These are phyloP conservation scores for Micromonas pusilla DNA, from an alignment of 139 green algal species.

Conservation along the genomic window DNA sequence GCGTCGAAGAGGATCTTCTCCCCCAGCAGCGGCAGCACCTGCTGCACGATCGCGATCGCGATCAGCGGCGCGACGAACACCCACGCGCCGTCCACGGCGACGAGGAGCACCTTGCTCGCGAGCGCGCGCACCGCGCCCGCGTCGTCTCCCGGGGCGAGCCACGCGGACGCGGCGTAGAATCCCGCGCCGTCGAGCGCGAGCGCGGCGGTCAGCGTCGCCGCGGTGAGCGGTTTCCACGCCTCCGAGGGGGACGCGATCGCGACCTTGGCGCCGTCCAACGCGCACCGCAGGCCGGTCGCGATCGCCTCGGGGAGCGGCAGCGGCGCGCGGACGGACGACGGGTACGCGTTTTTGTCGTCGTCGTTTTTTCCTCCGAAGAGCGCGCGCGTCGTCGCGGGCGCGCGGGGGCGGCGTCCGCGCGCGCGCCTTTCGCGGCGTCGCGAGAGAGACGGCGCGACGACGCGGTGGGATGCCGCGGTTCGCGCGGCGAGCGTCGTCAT, in stretches of 20 bases:
- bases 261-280: not conserved
- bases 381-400: too few relatives aligned
- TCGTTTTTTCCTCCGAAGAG: too few relatives aligned
- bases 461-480: too few relatives aligned
- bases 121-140: not conserved
- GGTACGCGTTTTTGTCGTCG: too few relatives aligned
- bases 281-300: not conserved
- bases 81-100: not conserved
- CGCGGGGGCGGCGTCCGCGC: too few relatives aligned
- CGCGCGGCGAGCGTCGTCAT: too few relatives aligned
- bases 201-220: not conserved
- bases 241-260: not conserved
- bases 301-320: not conserved
- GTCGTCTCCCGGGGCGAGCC: not conserved
- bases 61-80: not conserved
- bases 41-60: not conserved
- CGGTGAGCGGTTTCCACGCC: not conserved
- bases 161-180: not conserved
- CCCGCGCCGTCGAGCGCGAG: not conserved
- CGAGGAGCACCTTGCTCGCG: not conserved
- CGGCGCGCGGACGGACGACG: too few relatives aligned
- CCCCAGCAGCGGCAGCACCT: not conserved
- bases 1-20: not conserved
- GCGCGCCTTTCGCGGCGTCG: too few relatives aligned
- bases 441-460: too few relatives aligned